A percentile compares a stretch with the other conserved stretches of the same genome.
phyloP scores from a whole-genome alignment of 371 early-diverging fungal species.

The Actinomortierella ambigua region DNA sequence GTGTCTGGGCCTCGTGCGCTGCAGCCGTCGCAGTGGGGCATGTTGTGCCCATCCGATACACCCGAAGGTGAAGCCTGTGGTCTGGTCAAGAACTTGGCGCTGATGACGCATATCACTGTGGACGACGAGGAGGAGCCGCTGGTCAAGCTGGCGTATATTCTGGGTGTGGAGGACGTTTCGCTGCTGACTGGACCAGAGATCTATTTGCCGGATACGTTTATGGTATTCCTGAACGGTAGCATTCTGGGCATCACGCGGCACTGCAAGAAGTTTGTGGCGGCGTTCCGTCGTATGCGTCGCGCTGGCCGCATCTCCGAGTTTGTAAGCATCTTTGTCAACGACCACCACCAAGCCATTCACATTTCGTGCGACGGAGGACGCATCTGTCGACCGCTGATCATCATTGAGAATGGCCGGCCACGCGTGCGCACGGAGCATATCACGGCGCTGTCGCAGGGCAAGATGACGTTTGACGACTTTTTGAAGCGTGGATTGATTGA shows the following conservation, averaged over 20 bases:
- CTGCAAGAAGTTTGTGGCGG: constrained; percentile 76
- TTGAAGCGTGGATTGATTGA: constrained; percentile 95
- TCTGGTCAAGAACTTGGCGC: constrained; percentile 98
- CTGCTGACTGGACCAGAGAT: constrained; percentile 84
- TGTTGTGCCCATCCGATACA: constrained; percentile 99
- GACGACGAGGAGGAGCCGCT: constrained; percentile 89
- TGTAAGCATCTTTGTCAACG: constrained; percentile 92
- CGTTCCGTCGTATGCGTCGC: constrained; percentile 88
- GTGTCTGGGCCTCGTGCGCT: constrained; percentile 98
- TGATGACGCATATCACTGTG: constrained; percentile 99
- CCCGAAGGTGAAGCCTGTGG: constrained; percentile 99
- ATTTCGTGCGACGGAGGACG: constrained; percentile 99
- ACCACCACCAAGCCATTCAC: constrained; percentile 85
- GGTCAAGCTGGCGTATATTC: constrained; percentile 72
- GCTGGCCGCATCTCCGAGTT: constrained; percentile 89
- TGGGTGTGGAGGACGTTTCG: constrained; percentile 92
- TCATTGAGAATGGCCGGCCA: constrained; percentile 87
- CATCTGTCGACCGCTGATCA: constrained; percentile 97
- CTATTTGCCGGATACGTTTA: constrained; percentile 71
- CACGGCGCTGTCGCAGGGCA: constrained; percentile 61
- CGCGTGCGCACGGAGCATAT: constrained; percentile 79
- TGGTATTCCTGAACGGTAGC: constrained; percentile 94
- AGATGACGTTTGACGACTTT: constrained; percentile 89
- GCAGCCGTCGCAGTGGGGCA: constrained; percentile 99
- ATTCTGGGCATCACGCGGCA: constrained; percentile 89